Evolutionary conservation across 1,284 basidiomycete species (phyloP).

Genomic region (Trametes polyzona): DNA sequence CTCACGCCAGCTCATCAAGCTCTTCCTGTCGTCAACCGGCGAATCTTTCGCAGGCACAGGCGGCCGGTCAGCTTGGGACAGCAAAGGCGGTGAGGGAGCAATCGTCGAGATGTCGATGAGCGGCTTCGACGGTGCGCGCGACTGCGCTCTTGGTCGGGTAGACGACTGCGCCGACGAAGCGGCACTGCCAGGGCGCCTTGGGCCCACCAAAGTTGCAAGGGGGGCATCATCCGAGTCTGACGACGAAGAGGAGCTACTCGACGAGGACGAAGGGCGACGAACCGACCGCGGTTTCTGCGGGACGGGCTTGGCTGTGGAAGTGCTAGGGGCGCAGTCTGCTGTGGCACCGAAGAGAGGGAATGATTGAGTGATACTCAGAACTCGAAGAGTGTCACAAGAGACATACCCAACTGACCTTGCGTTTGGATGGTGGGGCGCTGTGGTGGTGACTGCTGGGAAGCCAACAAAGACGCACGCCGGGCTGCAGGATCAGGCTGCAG

Average conservation of each 20-base stretch:
- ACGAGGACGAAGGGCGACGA: constrained; percentile 10
- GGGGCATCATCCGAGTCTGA: constrained; percentile 45
- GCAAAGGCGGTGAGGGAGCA: constrained; percentile 22
- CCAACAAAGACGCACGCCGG: constrained; percentile 38
- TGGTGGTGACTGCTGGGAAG: constrained; percentile 24
- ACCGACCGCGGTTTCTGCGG: constrained; percentile 12
- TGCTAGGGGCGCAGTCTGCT: not conserved
- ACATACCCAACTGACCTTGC: constrained; percentile 20
- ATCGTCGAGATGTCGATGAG: constrained; percentile 51
- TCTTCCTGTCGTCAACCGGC: constrained; percentile 11
- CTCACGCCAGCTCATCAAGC: constrained; percentile 11
- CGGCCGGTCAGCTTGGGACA: constrained; percentile 15
- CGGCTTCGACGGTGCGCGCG: constrained; percentile 45
- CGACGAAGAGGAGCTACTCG: constrained; percentile 18
- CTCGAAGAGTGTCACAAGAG: too few relatives aligned
- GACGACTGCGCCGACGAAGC: constrained; percentile 44
- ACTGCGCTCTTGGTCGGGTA: constrained; percentile 26
- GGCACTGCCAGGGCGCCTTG: constrained; percentile 48
- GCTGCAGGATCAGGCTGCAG: constrained; percentile 43
- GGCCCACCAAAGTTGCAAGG: constrained; percentile 43
- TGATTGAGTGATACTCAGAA: constrained; percentile 1
- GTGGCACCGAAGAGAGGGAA: not conserved
- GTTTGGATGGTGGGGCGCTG: constrained; percentile 8
- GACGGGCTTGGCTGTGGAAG: constrained; percentile 5
- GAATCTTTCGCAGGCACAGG: constrained; percentile 25